Evolutionary conservation across 2,329 filamentous ascomycete species (phyloP).

Genomic region (Stromatinia cepivora): DNA sequence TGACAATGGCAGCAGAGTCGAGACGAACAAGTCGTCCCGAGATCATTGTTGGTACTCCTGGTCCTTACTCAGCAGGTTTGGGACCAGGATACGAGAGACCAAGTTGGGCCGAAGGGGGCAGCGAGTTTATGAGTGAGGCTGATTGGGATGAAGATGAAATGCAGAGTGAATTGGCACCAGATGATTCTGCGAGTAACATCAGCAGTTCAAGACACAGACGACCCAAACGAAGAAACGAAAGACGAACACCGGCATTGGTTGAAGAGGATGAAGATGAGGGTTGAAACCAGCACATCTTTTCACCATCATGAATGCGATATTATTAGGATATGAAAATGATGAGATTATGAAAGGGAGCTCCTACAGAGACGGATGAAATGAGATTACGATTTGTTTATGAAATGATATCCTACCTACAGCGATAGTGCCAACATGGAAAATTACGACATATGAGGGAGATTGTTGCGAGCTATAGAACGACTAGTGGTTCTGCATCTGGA

Average conservation of each 20-base stretch:
- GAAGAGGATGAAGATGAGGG: constrained; percentile 66
- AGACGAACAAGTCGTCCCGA: constrained; percentile 35
- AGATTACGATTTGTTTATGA: constrained; percentile 28
- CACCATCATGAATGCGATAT: not conserved
- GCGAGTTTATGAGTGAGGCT: constrained; percentile 51
- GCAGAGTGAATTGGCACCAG: constrained; percentile 65
- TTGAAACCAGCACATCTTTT: constrained; percentile 20
- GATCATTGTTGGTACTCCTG: constrained; percentile 47
- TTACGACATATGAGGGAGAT: constrained; percentile 3
- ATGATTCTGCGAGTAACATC: constrained; percentile 80
- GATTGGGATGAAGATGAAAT: constrained; percentile 50
- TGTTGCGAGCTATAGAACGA: constrained; percentile 9
- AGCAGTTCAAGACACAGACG: constrained; percentile 67
- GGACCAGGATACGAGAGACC: constrained; percentile 41
- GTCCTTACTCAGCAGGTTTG: constrained; percentile 38
- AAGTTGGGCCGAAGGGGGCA: constrained; percentile 35
- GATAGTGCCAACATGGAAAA: constrained; percentile 11
- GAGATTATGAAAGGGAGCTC: not conserved
- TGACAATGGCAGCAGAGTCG: constrained; percentile 46
- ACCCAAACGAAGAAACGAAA: constrained; percentile 66
- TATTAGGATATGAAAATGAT: constrained; percentile 10
- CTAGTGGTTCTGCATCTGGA: not conserved
- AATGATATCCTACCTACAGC: constrained; percentile 21
- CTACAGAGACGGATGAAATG: constrained; percentile 11
- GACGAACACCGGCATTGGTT: constrained; percentile 70